Evolutionary conservation across 331 rosid species (phyloP).

Genomic region (Phaseolus coccineus): DNA sequence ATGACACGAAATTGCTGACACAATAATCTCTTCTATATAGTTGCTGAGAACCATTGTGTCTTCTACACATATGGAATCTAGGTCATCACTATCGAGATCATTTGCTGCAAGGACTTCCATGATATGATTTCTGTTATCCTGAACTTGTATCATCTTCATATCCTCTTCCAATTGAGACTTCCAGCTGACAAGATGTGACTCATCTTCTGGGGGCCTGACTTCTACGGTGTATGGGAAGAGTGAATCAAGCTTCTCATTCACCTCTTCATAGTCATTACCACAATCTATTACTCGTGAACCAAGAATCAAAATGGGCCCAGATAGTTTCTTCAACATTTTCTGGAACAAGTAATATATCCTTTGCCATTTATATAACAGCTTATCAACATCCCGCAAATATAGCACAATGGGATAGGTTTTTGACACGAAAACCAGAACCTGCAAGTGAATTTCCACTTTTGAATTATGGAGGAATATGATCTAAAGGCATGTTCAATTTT

Average conservation of each 20-base stretch:
- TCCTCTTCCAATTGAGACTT: slow-evolving; percentile 87
- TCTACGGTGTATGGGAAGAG: slow-evolving; percentile 89
- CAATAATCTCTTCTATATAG: slow-evolving; percentile 94
- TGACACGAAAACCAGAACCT: slow-evolving; percentile 79
- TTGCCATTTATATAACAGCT: slow-evolving; percentile 65
- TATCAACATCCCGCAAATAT: slow-evolving; percentile 84
- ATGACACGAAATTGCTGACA: slow-evolving; percentile 91
- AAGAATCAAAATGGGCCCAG: slow-evolving; percentile 84
- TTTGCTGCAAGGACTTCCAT: slow-evolving; percentile 88
- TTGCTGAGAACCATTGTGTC: slow-evolving; percentile 86
- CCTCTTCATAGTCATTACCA: slow-evolving; percentile 62
- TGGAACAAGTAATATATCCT: slow-evolving; percentile 77
- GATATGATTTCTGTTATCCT: slow-evolving; percentile 93
- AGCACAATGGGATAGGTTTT: slow-evolving; percentile 81
- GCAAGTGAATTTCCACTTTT: slow-evolving; percentile 41
- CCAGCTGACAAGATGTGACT: slow-evolving; percentile 89
- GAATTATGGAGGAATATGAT: slow-evolving; percentile 14
- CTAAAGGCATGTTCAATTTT: slow-evolving; percentile 11
- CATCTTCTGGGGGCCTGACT: slow-evolving; percentile 84
- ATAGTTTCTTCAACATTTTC: slow-evolving; percentile 80
- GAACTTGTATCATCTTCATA: slow-evolving; percentile 87
- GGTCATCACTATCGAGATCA: slow-evolving; percentile 93
- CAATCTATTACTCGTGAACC: slow-evolving; percentile 75
- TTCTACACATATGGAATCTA: slow-evolving; percentile 74
- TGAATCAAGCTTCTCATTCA: slow-evolving; percentile 68